phyloP scores from a whole-genome alignment of 257 asterid genomes.

The Paraleonurus japonicus region DNA sequence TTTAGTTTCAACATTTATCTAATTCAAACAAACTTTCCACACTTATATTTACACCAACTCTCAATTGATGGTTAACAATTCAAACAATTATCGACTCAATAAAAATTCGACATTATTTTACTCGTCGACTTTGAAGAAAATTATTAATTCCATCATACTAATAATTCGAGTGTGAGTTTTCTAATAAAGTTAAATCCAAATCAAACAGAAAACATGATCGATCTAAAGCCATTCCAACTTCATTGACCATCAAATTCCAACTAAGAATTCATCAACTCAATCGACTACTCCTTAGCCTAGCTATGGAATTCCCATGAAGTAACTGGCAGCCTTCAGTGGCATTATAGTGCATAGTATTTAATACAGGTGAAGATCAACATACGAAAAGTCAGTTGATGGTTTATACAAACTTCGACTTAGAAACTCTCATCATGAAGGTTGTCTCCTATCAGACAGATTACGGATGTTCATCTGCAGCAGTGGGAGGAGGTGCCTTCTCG shows the following conservation, averaged over 20 bases:
- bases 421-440: constrained; percentile 3
- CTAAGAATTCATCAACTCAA: not conserved
- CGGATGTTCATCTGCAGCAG: constrained; percentile 46
- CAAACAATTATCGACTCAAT: not conserved
- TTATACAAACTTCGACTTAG: constrained; percentile 17
- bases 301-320: not conserved
- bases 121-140: no score
- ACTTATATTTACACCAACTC: no score
- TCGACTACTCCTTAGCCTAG: not conserved
- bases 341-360: not conserved
- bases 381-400: not conserved
- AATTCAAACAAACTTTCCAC: no score
- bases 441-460: constrained; percentile 22
- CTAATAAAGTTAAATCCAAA: not conserved
- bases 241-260: not conserved
- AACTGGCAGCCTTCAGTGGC: not conserved
- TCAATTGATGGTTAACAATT: not conserved
- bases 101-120: no score
- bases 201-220: not conserved
- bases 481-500: constrained; percentile 36
- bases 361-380: not conserved
- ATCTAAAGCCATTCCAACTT: not conserved
- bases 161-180: not conserved
- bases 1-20: no score
- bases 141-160: not conserved